Base-by-base conservation (phyloP, 305 asterid genomes). In the Fraxinus xanthoxyloides region DNA sequence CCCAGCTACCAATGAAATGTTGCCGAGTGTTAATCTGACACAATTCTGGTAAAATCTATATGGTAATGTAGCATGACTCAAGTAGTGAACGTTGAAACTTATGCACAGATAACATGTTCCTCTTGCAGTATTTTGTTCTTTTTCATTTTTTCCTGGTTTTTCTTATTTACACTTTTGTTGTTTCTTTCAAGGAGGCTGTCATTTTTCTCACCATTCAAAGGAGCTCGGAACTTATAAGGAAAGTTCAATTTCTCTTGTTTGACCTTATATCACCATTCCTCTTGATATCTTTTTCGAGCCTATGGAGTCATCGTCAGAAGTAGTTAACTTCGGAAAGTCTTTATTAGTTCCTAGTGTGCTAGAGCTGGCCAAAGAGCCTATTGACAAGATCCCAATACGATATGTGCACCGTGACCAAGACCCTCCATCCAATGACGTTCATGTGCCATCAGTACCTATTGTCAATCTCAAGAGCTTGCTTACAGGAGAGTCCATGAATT, bases 271-370 rank as follows among this genome's bases (percentile, higher is more conserved):
- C 32, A 9, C 72, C 5, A 1, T 63, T 63, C 72, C 15, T 24
- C 72, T 24, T 15, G 72, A 24, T 24, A 59, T 5, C 30, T 21
- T 21, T 59, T 21, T 21, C 4, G 13, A 83, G 26, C 46, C n/a
- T 23, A 81, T 73, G 81, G 85, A 81, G 40, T 81, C 59, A 35
- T 10, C 79, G 10, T 19, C 79, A 28, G 82, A 32, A 75, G 34
- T 19, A 43, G 82, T 87, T 3, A 88, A 83, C 79, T 85, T 88
- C 46, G 90, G 92, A 1, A 88, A 78, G 61, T 88, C 93, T 4
- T 78, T 86, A 3, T 54, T 83, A 51, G 92, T 90, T 31, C 91
- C 93, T 0, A 86, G 88, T 72, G 93, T 87, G 13, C 89, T 87
- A 72, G 91, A 86, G 75, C 88, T 87, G 5, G 83, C 91, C 17